phyloP scores from a whole-genome alignment of 2,329 filamentous ascomycete genomes.

The Penicillium psychrosexuale region DNA sequence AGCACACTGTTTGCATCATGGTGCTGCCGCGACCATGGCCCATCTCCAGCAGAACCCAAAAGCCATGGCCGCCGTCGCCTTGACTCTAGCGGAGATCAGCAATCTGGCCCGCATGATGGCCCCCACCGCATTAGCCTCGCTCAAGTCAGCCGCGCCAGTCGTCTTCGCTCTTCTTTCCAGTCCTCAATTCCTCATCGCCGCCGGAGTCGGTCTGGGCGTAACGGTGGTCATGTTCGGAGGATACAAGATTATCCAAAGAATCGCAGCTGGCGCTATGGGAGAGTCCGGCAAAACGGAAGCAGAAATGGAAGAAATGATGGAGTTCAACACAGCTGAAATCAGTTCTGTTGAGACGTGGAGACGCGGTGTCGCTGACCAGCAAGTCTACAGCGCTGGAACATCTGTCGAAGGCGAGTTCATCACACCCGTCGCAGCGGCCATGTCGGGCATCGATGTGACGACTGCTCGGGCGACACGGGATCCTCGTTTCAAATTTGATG shows the following conservation, averaged over 20 bases:
- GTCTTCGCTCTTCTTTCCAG: slow-evolving; percentile 82
- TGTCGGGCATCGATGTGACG: slow-evolving; percentile 44
- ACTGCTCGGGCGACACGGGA: slow-evolving; percentile 32
- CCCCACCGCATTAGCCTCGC: slow-evolving; percentile 68
- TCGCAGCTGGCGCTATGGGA: slow-evolving; percentile 46
- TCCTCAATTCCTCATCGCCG: slow-evolving; percentile 92
- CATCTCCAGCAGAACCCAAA: slow-evolving; percentile 81
- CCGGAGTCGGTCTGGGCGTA: slow-evolving; percentile 83
- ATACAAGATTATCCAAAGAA: slow-evolving; percentile 94
- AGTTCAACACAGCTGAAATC: slow-evolving; percentile 50
- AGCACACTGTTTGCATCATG: slow-evolving; percentile 83
- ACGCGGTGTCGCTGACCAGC: slow-evolving; percentile 59
- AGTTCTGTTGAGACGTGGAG: slow-evolving; percentile 61
- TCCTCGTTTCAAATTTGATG: slow-evolving; percentile 36
- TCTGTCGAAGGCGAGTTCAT: slow-evolving; percentile 66
- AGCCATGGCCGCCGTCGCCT: slow-evolving; percentile 85
- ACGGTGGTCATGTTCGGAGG: slow-evolving; percentile 94
- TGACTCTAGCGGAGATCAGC: slow-evolving; percentile 88
- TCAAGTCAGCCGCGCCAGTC: slow-evolving; percentile 79
- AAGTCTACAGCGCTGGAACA: slow-evolving; percentile 54
- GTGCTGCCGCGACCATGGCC: slow-evolving; percentile 75
- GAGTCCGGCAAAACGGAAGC: slow-evolving; percentile 15
- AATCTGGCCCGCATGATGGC: slow-evolving; percentile 78
- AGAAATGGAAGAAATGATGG: slow-evolving; percentile 55
- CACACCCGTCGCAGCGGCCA: slow-evolving; percentile 54